Evolutionary conservation across 2,329 filamentous ascomycete species (phyloP), one percentile per base, ranked within the genome.

Genomic region (Davidsoniella neocaledoniae): DNA sequence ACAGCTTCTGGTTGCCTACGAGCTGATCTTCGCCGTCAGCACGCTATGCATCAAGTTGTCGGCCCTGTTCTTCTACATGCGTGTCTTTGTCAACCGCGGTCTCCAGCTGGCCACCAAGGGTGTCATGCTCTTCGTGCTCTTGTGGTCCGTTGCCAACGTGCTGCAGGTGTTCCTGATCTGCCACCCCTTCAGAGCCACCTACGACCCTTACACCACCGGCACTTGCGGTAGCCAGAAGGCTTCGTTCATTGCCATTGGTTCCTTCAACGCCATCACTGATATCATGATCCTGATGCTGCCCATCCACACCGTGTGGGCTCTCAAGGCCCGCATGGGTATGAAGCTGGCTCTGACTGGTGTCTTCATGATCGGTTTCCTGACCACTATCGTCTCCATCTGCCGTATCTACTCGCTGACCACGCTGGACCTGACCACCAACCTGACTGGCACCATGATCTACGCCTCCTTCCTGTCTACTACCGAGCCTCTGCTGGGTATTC

Each of bases 51-150:
- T 64, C 49, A 69, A 69, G 50, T 56, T 67, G 29, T 66, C 63
- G 44, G 64, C 69, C 29, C 51, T 68, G 39, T 58, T 61, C 38
- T 68, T 69, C 55, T 69, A 68, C 52, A 58, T 64, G n/a, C 63
- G 65, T n/a, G 59, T 69, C 5, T 66, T 67, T 44, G 60, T 60
- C n/a, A 61, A 61, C 46, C 49, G 55, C 2, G 46, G 53, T 10
- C 54, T 66, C 54, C 59, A 62, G 5, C 44, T 56, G 6, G 54
- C 55, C n/a, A 63, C 60, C 43, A 61, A 58, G 21, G 48, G 58
- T 6, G 55, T 56, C 29, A 59, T 63, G 52, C 53, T 56, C 16
- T 58, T 63, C 43, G 59, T 64, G 19, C 54, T 58, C 23, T 51
- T 60, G 38, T 58, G 61, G 61, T 53, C 49, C 5, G 10, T 53